Evolutionary conservation across 2,329 filamentous ascomycete species (phyloP).

Genomic region (Annulohypoxylon truncatum): DNA sequence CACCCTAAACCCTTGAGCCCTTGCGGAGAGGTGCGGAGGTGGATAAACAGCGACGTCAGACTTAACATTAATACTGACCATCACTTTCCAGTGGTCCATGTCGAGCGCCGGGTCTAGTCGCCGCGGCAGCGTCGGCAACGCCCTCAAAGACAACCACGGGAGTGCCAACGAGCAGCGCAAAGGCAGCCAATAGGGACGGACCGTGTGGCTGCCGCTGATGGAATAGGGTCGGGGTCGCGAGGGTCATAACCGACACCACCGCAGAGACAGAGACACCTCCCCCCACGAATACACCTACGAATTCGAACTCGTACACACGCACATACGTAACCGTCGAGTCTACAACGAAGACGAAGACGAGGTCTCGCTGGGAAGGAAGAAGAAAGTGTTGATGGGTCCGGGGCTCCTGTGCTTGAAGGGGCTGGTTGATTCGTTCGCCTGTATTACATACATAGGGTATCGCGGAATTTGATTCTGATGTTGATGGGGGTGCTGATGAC

Average conservation of each 20-base stretch:
- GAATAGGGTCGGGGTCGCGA: constrained; percentile 15
- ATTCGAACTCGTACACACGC: neutral
- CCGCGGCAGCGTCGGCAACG: constrained; percentile 27
- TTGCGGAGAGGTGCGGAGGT: neutral
- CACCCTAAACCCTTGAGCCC: neutral
- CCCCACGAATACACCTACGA: neutral
- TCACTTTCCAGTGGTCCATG: constrained; percentile 49
- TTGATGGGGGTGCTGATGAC: neutral
- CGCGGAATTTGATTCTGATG: neutral
- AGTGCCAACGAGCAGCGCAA: constrained; percentile 28
- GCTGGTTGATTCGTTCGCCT: constrained; percentile 27
- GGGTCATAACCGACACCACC: neutral
- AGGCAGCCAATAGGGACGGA: constrained; percentile 34
- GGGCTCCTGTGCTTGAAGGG: constrained; percentile 22
- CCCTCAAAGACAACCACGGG: neutral
- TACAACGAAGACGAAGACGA: neutral
- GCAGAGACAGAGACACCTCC: neutral
- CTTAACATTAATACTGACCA: neutral
- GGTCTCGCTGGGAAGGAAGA: neutral
- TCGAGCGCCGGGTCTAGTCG: constrained; percentile 53
- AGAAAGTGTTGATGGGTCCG: neutral
- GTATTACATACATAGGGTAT: constrained; percentile 31
- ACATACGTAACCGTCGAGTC: neutral
- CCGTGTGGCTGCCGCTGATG: constrained; percentile 24
- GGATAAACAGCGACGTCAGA: neutral